These are phyloP conservation scores for Avena sativa DNA, from an alignment of 176 grass and related monocot species.

Conservation along the genomic window DNA sequence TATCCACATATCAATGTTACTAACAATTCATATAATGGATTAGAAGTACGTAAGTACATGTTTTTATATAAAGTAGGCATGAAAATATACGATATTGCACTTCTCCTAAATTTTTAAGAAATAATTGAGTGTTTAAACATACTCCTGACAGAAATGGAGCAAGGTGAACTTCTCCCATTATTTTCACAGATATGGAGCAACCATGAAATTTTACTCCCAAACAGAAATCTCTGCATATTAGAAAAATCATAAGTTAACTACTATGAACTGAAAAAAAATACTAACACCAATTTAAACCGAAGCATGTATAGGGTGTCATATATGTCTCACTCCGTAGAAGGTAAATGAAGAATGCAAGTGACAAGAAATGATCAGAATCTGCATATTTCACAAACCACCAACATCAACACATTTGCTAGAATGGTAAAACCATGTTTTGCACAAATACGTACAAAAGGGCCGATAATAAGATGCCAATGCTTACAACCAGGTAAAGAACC, in stretches of 20 bases:
- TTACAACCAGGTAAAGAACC: background rate
- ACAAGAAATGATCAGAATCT: background rate
- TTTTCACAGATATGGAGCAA: background rate
- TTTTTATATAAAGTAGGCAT: too few relatives aligned
- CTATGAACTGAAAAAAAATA: background rate
- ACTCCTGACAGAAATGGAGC: too few relatives aligned
- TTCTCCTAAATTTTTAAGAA: too few relatives aligned
- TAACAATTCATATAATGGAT: too few relatives aligned
- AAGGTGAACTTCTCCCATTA: background rate
- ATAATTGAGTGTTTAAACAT: too few relatives aligned
- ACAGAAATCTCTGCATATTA: background rate
- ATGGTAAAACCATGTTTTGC: background rate
- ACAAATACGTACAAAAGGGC: background rate
- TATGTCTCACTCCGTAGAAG: background rate
- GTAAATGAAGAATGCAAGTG: too few relatives aligned
- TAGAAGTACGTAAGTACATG: too few relatives aligned
- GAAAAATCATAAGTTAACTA: background rate
- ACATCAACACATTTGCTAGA: background rate
- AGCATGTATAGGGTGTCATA: background rate
- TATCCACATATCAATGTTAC: too few relatives aligned
- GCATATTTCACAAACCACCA: background rate
- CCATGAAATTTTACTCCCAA: background rate
- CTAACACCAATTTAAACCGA: background rate
- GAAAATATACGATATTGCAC: too few relatives aligned
- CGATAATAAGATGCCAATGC: background rate